Evolutionary conservation across 2,329 filamentous ascomycete species (phyloP).

Genomic region (Nemania serpens): DNA sequence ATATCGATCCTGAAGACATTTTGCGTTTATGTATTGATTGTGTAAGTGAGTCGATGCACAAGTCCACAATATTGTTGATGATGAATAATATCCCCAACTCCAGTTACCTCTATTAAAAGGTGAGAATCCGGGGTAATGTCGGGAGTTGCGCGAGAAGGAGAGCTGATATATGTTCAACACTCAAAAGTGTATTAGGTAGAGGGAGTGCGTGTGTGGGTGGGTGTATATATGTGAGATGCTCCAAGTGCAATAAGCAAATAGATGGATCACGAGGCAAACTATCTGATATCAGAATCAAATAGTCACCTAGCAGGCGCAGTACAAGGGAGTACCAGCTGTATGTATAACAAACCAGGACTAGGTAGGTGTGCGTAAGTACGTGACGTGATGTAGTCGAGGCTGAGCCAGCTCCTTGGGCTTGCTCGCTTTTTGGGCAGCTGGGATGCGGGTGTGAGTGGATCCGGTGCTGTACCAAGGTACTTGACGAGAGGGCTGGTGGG

Average conservation of each 20-base stretch:
- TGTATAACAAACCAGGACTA: slow-evolving; percentile 21
- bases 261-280: slow-evolving; percentile 42
- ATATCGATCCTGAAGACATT: slow-evolving; percentile 54
- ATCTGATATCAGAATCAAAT: slow-evolving; percentile 37
- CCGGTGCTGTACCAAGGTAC: neutral
- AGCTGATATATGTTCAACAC: slow-evolving; percentile 39
- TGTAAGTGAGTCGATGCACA: slow-evolving; percentile 35
- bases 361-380: slow-evolving; percentile 35
- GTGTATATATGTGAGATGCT: slow-evolving; percentile 15
- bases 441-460: slow-evolving; percentile 19
- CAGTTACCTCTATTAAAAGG: slow-evolving; percentile 9
- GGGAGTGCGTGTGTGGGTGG: slow-evolving; percentile 27
- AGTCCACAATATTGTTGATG: neutral
- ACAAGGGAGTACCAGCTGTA: slow-evolving; percentile 18
- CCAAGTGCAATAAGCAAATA: slow-evolving; percentile 25
- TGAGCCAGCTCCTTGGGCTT: slow-evolving; percentile 36
- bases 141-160: slow-evolving; percentile 28
- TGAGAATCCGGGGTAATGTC: slow-evolving; percentile 34
- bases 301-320: slow-evolving; percentile 35
- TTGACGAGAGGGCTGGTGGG: slow-evolving; percentile 24
- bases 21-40: slow-evolving; percentile 34
- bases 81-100: slow-evolving; percentile 2
- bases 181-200: slow-evolving; percentile 13
- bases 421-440: slow-evolving; percentile 21
- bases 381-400: slow-evolving; percentile 43